Base-by-base conservation (phyloP, 2,329 filamentous ascomycete genomes). In the Leptographium wingfieldii region DNA sequence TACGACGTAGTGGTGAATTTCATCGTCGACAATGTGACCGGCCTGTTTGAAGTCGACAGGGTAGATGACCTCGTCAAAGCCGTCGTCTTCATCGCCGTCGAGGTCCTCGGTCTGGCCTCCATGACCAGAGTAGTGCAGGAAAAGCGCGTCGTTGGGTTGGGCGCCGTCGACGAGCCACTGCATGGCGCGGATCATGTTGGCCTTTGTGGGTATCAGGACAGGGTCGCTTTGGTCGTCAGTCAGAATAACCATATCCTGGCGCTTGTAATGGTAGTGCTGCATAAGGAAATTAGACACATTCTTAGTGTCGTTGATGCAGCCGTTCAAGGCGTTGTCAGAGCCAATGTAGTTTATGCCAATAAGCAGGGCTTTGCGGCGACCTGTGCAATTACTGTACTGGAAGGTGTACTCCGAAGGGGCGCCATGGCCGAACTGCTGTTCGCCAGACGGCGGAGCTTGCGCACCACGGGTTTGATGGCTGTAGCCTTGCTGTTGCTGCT, bases 341-440 rank as follows among this genome's bases (percentile, higher is more conserved):
- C 84, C 83, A 66, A 90, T 86, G 75, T 91, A 91, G 77, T 91
- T 91, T 77, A 91, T 89, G 58, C 87, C 87, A 63, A 91, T 88
- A 60, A 91, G 74, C 60, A 91, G 74, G 9, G 87, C 87, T 75
- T 89, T 90, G 67, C 87, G 79, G 64, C 80, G 80, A 58, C 87
- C 87, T 7, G 83, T 85, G 70, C 87, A 91, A 69, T 85, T 83
- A 60, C 84, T 88, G 75, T 89, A 90, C 72, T 89, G 84, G 74
- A 88, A 90, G 7, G 80, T 84, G 70, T 90, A 90, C 63, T 78
- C 80, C 25, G 77, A 72, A 2, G 86, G 87, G 0, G 87, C 86
- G 62, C 86, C 86, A 64, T 85, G 79, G 56, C 86, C 84, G 66
- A 87, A 87, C 64, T 77, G 69, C 69, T 86, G 82, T 7, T 76